Evolutionary conservation across 345 rosid species (phyloP).

Genomic region (Hibiscus tridactylites): DNA sequence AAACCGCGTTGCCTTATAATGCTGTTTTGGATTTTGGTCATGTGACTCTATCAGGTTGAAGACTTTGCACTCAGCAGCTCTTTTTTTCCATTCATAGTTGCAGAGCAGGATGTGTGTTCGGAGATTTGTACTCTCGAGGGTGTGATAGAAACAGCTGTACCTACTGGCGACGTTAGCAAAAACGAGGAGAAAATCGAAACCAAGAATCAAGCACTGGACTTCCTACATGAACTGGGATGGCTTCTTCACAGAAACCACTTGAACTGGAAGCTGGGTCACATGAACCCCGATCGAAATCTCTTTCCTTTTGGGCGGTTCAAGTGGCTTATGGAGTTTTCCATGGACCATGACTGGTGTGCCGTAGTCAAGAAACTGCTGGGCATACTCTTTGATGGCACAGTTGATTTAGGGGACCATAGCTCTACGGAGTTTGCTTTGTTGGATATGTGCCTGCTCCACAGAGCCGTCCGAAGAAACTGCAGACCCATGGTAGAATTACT

Average conservation of each 20-base stretch:
- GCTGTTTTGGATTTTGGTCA: conserved; percentile 8
- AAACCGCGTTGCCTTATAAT: background rate
- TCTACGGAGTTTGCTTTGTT: conserved; percentile 40
- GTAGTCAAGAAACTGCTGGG: conserved; percentile 76
- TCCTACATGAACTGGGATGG: conserved; percentile 97
- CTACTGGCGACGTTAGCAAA: background rate
- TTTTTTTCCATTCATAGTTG: conserved; percentile 92
- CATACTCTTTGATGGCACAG: conserved; percentile 54
- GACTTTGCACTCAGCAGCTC: conserved; percentile 76
- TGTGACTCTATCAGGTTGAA: conserved; percentile 49
- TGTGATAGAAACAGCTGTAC: background rate
- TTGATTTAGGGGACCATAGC: conserved; percentile 50
- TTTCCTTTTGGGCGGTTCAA: conserved; percentile 71
- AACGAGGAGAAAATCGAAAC: conserved; percentile 21
- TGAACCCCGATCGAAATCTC: conserved; percentile 48
- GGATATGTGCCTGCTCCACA: conserved; percentile 85
- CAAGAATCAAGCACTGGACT: conserved; percentile 73
- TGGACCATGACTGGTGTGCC: conserved; percentile 96
- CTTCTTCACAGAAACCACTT: conserved; percentile 77
- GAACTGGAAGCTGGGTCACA: conserved; percentile 41
- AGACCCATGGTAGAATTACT: conserved; percentile 73
- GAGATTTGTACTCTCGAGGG: conserved; percentile 81
- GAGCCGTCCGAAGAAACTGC: conserved; percentile 88
- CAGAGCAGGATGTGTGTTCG: conserved; percentile 70
- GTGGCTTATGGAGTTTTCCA: conserved; percentile 87